A percentile compares a stretch with the other conserved stretches of the same genome.
Evolutionary conservation across 108 stramenopile species (phyloP).

Genomic region (Skeletonema costatum): DNA sequence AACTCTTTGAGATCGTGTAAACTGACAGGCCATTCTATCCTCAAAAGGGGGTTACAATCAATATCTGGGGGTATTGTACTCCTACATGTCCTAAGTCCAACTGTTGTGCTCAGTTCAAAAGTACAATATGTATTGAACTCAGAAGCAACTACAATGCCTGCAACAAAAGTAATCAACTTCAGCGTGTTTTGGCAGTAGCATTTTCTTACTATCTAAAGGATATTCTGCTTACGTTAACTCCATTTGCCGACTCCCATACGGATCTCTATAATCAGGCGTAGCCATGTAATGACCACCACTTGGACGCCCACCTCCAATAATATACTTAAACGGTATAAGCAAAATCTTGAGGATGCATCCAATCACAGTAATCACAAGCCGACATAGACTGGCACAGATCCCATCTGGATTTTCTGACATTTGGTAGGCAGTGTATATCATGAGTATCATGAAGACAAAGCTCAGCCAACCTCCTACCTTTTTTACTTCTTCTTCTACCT

Average conservation of each 20-base stretch:
- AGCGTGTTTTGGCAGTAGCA: no score
- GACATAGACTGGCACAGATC: slow-evolving; percentile 70
- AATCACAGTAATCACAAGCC: slow-evolving; percentile 54
- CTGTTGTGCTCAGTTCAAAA: no score
- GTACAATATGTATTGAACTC: no score
- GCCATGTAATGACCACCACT: slow-evolving; percentile 49
- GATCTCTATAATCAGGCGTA: slow-evolving; percentile 48
- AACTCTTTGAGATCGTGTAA: no score
- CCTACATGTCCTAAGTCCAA: no score
- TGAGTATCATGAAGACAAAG: slow-evolving; percentile 57
- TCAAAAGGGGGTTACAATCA: no score
- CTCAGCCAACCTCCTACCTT: slow-evolving; percentile 66
- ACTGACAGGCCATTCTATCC: no score
- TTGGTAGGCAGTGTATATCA: slow-evolving; percentile 82
- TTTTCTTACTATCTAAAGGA: neutral
- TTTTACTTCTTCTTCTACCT: slow-evolving; percentile 58
- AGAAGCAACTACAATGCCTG: no score
- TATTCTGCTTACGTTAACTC: slow-evolving; percentile 29
- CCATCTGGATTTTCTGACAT: slow-evolving; percentile 88
- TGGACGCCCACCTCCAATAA: slow-evolving; percentile 37
- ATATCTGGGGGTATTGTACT: no score
- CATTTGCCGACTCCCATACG: slow-evolving; percentile 47
- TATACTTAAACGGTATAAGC: slow-evolving; percentile 66
- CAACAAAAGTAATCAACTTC: no score
- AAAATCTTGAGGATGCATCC: slow-evolving; percentile 66